A percentile compares a stretch with the other conserved stretches of the same genome.
Evolutionary conservation across 257 asterid species (phyloP).

Genomic region (Marsdenia floribunda): DNA sequence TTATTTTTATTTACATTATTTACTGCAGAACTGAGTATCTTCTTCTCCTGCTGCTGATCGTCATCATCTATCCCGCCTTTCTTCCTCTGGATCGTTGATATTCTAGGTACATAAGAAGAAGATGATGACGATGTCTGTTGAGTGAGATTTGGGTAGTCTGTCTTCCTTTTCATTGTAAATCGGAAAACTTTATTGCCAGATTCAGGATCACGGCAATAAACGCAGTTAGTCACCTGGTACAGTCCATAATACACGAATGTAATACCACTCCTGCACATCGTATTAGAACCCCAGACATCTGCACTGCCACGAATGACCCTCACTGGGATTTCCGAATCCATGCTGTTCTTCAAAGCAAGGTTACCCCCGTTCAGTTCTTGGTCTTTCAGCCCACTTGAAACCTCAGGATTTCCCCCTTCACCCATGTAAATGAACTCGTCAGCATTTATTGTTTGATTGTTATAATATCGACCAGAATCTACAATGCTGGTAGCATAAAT

Average conservation of each 20-base stretch:
- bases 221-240: slow-evolving; percentile 40
- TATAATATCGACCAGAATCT: slow-evolving; percentile 51
- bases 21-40: background rate
- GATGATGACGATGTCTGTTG: background rate
- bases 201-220: slow-evolving; percentile 28
- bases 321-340: slow-evolving; percentile 38
- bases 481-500: slow-evolving; percentile 56
- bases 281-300: slow-evolving; percentile 27
- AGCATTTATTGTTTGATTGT: slow-evolving; percentile 27
- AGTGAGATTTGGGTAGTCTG: slow-evolving; percentile 18
- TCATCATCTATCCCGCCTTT: no score
- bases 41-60: background rate
- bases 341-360: slow-evolving; percentile 44
- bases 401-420: slow-evolving; percentile 28
- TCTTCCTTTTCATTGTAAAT: slow-evolving; percentile 36
- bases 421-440: slow-evolving; percentile 34
- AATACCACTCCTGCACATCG: slow-evolving; percentile 33
- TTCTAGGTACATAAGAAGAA: background rate
- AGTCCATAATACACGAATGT: slow-evolving; percentile 63
- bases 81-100: background rate
- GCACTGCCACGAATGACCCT: slow-evolving; percentile 67
- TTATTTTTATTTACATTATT: background rate
- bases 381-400: slow-evolving; percentile 12
- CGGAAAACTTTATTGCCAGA: slow-evolving; percentile 46
- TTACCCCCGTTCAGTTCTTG: slow-evolving; percentile 35